Evolutionary conservation across 2,329 filamentous ascomycete species (phyloP).

Genomic region (Trichoderma pleuroti): DNA sequence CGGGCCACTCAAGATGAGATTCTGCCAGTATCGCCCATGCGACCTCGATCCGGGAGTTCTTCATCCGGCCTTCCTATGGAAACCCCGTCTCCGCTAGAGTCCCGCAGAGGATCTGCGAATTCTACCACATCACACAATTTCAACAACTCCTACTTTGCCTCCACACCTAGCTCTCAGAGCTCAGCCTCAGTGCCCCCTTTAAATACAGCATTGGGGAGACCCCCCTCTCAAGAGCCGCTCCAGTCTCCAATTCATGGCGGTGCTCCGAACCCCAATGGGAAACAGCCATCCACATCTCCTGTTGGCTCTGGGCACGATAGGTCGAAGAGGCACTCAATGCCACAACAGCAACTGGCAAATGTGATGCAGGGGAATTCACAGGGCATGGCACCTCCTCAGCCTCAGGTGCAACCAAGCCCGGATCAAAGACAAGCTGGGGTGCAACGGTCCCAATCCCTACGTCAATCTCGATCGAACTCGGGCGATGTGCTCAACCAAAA

Average conservation of each 20-base stretch:
- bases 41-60: conserved; percentile 20
- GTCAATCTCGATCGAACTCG: background rate
- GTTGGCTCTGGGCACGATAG: background rate
- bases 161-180: conserved; percentile 11
- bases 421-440: background rate
- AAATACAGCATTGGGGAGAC: background rate
- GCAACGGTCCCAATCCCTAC: conserved; percentile 17
- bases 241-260: conserved; percentile 5
- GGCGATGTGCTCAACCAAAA: background rate
- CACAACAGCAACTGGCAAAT: background rate
- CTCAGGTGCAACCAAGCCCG: background rate
- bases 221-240: background rate
- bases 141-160: conserved; percentile 3
- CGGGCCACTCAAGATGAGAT: conserved; percentile 15
- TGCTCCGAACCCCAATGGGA: background rate
- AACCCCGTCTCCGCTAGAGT: conserved; percentile 21
- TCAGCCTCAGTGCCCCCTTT: background rate
- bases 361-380: background rate
- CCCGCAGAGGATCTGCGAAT: conserved; percentile 19
- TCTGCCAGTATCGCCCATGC: conserved; percentile 20
- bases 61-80: conserved; percentile 19
- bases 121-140: background rate
- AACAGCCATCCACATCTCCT: background rate
- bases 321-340: conserved; percentile 16
- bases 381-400: background rate